Evolutionary conservation across 164 flowering plant genomes (phyloP).

Genomic region (Tetrastigma voinierianum): DNA sequence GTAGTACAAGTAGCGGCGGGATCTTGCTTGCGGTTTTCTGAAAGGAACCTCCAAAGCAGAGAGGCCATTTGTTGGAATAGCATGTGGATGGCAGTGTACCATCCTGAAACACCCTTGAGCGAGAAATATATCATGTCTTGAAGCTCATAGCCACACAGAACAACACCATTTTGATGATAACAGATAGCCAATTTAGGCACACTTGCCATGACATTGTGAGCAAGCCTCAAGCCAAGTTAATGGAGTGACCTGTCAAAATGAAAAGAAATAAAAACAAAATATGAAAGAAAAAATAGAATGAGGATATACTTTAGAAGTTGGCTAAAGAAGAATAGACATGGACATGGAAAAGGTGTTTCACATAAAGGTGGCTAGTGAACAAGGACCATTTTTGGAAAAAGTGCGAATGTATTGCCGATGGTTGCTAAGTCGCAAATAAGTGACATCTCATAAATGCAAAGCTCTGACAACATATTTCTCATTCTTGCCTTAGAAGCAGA

Average conservation of each 20-base stretch:
- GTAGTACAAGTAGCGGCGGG: constrained; percentile 94
- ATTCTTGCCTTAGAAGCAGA: constrained; percentile 87
- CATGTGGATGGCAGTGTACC: constrained; percentile 94
- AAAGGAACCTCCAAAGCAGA: constrained; percentile 91
- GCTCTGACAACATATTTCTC: constrained; percentile 91
- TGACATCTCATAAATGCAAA: constrained; percentile 93
- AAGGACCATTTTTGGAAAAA: too few relatives aligned
- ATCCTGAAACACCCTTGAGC: constrained; percentile 84
- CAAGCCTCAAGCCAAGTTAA: constrained; percentile 98
- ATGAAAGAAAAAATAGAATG: not conserved
- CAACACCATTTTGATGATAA: constrained; percentile 92
- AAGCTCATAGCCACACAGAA: constrained; percentile 94
- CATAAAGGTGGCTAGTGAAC: too few relatives aligned
- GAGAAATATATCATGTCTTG: constrained; percentile 91
- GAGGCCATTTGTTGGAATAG: constrained; percentile 94
- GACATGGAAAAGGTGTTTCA: not conserved
- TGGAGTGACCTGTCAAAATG: constrained; percentile 68
- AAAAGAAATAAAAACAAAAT: not conserved
- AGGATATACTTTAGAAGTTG: not conserved
- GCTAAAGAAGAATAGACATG: not conserved
- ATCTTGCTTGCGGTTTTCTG: constrained; percentile 95
- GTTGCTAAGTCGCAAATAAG: constrained; percentile 42
- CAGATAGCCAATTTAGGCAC: constrained; percentile 97
- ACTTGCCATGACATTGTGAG: constrained; percentile 97
- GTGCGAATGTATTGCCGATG: not conserved